Base-by-base conservation (phyloP, 2,329 filamentous ascomycete species). In the Beauveria sp. region DNA sequence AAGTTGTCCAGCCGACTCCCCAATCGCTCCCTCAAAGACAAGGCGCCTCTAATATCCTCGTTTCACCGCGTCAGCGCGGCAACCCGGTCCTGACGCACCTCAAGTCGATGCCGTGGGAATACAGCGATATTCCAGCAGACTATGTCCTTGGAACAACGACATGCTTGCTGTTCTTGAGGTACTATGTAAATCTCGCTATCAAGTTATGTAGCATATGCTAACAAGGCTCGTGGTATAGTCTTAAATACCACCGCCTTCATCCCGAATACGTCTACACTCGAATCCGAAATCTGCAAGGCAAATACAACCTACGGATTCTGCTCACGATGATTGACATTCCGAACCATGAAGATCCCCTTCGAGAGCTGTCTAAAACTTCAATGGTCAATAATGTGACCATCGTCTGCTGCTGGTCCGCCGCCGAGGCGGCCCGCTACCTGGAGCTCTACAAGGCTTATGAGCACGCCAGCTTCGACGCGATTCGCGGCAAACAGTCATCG, bases 191-290 rank as follows among this genome's bases (percentile, higher is more conserved):
- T n/a, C n/a, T n/a, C 49, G 1, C 6, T 26, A 34, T n/a, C 28
- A 6, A 14, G 5, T n/a, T 8, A 6, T 7, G 18, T 24, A 3
- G 26, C 51, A 16, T 14, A n/a, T 31, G n/a, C 43, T 51, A 10
- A 60, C 48, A 34, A 5, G 6, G 22, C 10, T 60, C 61, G 66
- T 20, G 66, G 40, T 1, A 22, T 26, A 82, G 91, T 53, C 83
- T 99, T 60, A 99, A 98, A 75, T 99, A 99, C 75, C 95, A 99
- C 75, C 91, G 93, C 31, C 82, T 99, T 58, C 95, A 99, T 71
- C 95, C 95, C 1, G 95, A 99, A 75, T 99, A 99, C 78, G 91
- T 99, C 69, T 98, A 98, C 78, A 92, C 89, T 26, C 89, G 95
- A 62, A 96, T 99, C 67, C 88, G 89, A 58, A 86, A 87, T 54